phyloP scores from a whole-genome alignment of 2,329 filamentous ascomycete genomes.

The Hypoxylon sp. region DNA sequence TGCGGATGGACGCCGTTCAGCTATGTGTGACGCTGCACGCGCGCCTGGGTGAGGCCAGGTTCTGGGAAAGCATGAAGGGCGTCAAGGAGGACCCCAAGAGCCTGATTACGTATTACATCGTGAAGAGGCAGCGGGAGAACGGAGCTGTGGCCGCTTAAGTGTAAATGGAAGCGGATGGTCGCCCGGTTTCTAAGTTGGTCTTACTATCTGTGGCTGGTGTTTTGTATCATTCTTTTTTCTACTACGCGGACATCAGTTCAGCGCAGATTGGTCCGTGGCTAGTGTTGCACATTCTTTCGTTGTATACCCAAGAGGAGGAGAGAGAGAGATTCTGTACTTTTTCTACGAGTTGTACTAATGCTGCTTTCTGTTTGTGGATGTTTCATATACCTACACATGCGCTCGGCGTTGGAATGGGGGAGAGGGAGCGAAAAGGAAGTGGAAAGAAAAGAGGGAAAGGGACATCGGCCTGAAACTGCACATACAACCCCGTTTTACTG shows the following conservation, averaged over 20 bases:
- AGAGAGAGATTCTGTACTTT: background rate
- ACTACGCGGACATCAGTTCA: conserved; percentile 8
- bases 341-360: background rate
- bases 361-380: background rate
- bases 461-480: conserved; percentile 3
- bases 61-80: conserved; percentile 75
- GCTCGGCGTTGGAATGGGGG: background rate
- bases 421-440: conserved; percentile 1
- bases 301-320: conserved; percentile 12
- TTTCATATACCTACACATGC: background rate
- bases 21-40: conserved; percentile 79
- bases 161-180: background rate
- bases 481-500: conserved; percentile 24
- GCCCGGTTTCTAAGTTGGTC: background rate
- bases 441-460: background rate
- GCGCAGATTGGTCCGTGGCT: conserved; percentile 9
- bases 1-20: conserved; percentile 81
- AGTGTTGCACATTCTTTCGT: background rate
- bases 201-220: conserved; percentile 1
- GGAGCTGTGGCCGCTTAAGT: conserved; percentile 22
- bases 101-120: conserved; percentile 84
- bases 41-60: conserved; percentile 68
- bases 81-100: conserved; percentile 80
- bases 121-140: conserved; percentile 72
- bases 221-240: background rate